phyloP scores from a whole-genome alignment of 345 rosid species.

The Eucalyptus tenuipes region DNA sequence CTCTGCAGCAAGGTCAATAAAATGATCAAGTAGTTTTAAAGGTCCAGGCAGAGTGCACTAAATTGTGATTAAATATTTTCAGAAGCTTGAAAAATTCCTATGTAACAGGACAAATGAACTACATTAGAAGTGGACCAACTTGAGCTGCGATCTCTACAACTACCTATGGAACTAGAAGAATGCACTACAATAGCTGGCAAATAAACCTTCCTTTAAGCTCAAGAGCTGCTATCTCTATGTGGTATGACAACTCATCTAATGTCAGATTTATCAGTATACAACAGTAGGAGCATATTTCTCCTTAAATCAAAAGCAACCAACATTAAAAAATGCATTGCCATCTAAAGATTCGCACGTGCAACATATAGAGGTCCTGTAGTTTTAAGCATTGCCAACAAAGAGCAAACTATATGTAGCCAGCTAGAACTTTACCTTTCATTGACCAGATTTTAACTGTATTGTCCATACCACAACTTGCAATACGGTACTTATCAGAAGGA shows the following conservation, averaged over 20 bases:
- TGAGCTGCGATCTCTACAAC: not conserved
- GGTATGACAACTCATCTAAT: not conserved
- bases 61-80: not conserved
- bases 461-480: conserved; percentile 97
- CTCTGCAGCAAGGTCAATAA: conserved; percentile 33
- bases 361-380: not conserved
- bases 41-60: not conserved
- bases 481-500: conserved; percentile 72
- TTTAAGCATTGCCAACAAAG: not conserved
- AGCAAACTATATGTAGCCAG: not conserved
- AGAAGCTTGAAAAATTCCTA: not conserved
- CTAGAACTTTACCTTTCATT: conserved; percentile 60
- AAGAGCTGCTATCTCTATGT: not conserved
- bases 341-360: not conserved
- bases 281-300: not conserved
- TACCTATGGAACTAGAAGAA: not conserved
- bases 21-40: not conserved
- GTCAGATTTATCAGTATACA: not conserved
- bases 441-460: conserved; percentile 95
- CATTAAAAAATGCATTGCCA: not conserved
- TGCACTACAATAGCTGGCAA: not conserved
- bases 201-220: not conserved
- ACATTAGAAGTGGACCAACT: not conserved
- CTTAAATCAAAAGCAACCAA: not conserved
- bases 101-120: not conserved